Percentiles rank a stretch among this genome's conserved stretches.
phyloP scores from a whole-genome alignment of 768 basidiomycete genomes.

The Pilatotrama ljubarskyi region DNA sequence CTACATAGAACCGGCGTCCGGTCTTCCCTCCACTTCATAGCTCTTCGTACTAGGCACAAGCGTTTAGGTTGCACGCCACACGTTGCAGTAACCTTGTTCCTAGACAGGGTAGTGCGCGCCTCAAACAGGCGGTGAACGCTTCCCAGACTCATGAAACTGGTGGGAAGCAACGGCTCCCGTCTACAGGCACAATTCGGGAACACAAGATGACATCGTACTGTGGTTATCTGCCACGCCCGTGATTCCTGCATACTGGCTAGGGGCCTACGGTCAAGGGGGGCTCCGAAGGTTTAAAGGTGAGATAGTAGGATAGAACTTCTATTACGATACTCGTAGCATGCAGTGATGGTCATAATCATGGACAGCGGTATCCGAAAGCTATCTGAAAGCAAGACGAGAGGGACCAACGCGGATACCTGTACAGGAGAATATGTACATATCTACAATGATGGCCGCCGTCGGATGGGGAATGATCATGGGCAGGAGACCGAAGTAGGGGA shows the following conservation, averaged over 20 bases:
- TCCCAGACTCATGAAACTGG: no score
- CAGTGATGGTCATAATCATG: not conserved
- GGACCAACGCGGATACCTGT: not conserved
- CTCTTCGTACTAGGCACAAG: no score
- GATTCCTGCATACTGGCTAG: not conserved
- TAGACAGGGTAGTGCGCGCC: no score
- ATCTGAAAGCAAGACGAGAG: constrained; percentile 2
- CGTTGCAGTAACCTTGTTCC: no score
- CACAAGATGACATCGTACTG: not conserved
- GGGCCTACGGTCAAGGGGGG: not conserved
- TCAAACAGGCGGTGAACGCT: no score
- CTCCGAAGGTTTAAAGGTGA: not conserved
- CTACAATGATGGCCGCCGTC: constrained; percentile 3
- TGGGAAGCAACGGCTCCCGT: no score
- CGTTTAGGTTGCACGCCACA: no score
- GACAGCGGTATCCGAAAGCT: not conserved
- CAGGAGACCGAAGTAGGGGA: not conserved
- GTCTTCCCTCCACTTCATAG: not conserved
- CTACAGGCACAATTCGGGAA: not conserved
- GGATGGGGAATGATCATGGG: not conserved
- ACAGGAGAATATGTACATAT: constrained; percentile 12
- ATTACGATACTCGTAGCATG: constrained; percentile 4
- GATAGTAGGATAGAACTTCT: not conserved
- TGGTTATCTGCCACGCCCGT: not conserved
- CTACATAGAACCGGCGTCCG: no score